Conservation (phyloP, 2,329 filamentous ascomycete genomes). For the Colletotrichum lindemuthianum region DNA sequence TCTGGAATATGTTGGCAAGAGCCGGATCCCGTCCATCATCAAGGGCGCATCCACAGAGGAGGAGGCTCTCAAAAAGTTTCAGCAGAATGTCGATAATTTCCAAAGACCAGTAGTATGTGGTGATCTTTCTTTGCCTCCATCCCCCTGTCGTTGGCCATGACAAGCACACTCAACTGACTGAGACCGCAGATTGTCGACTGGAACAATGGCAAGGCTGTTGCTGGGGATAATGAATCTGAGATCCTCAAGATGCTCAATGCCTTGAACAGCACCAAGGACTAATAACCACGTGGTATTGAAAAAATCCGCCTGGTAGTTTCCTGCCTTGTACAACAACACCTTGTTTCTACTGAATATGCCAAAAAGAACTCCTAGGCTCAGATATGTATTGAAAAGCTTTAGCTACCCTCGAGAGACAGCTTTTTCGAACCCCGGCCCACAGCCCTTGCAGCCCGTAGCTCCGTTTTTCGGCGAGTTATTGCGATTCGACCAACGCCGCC, state of each 20-base stretch:
- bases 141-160: background rate
- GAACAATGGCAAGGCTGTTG: constrained; percentile 86
- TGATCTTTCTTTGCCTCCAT: background rate
- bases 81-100: constrained; percentile 75
- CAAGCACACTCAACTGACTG: constrained; percentile 5
- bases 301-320: background rate
- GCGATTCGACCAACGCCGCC: too few relatives aligned
- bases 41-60: constrained; percentile 76
- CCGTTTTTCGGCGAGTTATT: too few relatives aligned
- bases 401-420: too few relatives aligned
- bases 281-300: constrained; percentile 6
- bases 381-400: too few relatives aligned
- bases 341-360: too few relatives aligned
- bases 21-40: constrained; percentile 70
- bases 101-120: constrained; percentile 78
- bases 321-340: constrained; percentile 11
- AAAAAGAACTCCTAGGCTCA: too few relatives aligned
- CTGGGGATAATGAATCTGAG: constrained; percentile 85
- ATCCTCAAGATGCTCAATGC: constrained; percentile 83
- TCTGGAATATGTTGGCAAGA: constrained; percentile 79
- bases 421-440: too few relatives aligned
- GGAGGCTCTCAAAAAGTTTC: constrained; percentile 84
- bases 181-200: constrained; percentile 78
- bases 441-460: too few relatives aligned
- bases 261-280: constrained; percentile 47